Evolutionary conservation across 164 flowering plant genomes (phyloP), one percentile per base, ranked within the genome.

Genomic region (Warburgia ugandensis): DNA sequence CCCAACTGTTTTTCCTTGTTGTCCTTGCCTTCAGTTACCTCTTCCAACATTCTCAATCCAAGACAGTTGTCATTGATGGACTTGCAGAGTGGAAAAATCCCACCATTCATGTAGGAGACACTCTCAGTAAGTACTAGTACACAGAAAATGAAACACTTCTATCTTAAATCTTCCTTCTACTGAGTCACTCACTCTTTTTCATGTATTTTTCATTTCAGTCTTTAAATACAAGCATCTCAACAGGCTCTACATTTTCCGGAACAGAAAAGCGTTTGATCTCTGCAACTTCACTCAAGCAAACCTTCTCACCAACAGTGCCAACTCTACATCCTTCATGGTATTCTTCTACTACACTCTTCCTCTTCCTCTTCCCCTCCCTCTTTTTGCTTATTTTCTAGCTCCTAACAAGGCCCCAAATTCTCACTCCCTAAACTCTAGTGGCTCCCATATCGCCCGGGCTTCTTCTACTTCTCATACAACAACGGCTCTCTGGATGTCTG

Each of bases 221-320:
- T 83, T 91, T 71, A 77, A 65, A 62, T 80, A 75, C 68, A 72
- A 77, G 68, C 44, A 19, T 45, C 68, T 71, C 48, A 69, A 75
- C 78, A 73, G 63, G 13, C 78, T 90, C 70, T 83, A 79, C 83
- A 79, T 90, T 76, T 86, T 90, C 81, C 67, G 62, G 72, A 80
- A 64, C 72, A 65, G 69, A 59, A 55, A 28, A 47, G 91, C 95
- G 29, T 84, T 77, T 72, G 66, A 56, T 48, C 45, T 64, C 71
- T 90, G 97, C 79, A 75, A 86, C 73, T 82, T 84, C 84, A 66
- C 79, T 55, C 80, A 79, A 62, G 83, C 97, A 45, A 72, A 74
- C 3, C 81, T 81, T 50, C 86, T 91, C 62, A 70, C 74, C 45
- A 30, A 53, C 19, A n/a, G 45, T 26, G 72, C 79, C 57, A 71